Base-by-base conservation (phyloP, 2,329 filamentous ascomycete species). In the Fusarium foetens region DNA sequence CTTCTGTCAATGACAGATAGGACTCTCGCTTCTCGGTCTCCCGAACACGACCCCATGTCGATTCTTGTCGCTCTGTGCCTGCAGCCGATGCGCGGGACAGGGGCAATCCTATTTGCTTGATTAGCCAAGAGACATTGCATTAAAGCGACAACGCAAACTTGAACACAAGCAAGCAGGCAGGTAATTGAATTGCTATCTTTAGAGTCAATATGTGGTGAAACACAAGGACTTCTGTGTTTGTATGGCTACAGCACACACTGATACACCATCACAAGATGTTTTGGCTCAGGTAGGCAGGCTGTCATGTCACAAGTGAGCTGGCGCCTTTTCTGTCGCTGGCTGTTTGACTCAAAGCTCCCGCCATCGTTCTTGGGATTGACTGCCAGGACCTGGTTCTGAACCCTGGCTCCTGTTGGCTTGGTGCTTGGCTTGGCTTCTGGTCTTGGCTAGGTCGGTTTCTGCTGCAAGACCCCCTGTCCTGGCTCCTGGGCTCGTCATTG, bases 181-280 rank as follows among this genome's bases (percentile, higher is more conserved):
- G 19, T 19, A 29, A 33, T 33, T n/a, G 39, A 57, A 54, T 38
- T 36, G 58, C 68, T 71, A 71, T 71, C 67, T 71, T 71, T 71
- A 67, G 67, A 67, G 35, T 66, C 64, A 53, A 61, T 38, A 68
- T 52, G 67, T 71, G 46, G 68, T 71, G 67, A 71, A 71, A 71
- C 67, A 63, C 23, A 41, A 58, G 19, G n/a, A 19, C 21, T 63
- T 57, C 35, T 66, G 51, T 46, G 42, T 58, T 51, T 41, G 49
- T 23, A 36, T 43, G 33, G 41, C 41, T 49, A 38, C 33, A 38
- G n/a, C 43, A 38, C 25, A 54, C 43, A 65, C 60, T 42, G 41
- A 33, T 36, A 39, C 62, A 66, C 61, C 41, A 63, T 68, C 25
- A 53, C 45, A 29, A 65, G 31, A 49, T 57, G 53, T 45, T 58